Evolutionary conservation across 805 yeast species (phyloP).

Genomic region (Groenewaldozyma salmanticensis): DNA sequence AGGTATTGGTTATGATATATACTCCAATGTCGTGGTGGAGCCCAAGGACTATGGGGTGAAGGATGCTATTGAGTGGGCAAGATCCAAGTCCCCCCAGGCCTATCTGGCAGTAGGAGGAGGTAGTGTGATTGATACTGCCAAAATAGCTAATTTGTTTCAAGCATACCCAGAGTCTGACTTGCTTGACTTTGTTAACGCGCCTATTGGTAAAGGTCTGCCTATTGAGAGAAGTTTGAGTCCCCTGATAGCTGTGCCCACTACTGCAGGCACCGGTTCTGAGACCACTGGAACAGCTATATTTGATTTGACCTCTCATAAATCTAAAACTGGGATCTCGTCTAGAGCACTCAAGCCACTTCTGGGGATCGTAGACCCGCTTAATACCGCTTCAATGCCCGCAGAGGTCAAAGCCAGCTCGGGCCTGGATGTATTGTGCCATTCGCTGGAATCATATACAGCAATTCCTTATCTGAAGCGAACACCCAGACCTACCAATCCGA

Average conservation of each 20-base stretch:
- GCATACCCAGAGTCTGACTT: conserved; percentile 32
- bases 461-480: conserved; percentile 32
- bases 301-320: conserved; percentile 30
- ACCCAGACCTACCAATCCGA: conserved; percentile 31
- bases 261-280: conserved; percentile 40
- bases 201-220: conserved; percentile 31
- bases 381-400: conserved; percentile 33
- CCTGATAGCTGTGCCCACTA: conserved; percentile 36
- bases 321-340: conserved; percentile 37
- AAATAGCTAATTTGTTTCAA: conserved; percentile 34
- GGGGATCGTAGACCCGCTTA: conserved; percentile 36
- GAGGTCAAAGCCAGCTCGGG: conserved; percentile 35
- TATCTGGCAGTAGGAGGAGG: conserved; percentile 40
- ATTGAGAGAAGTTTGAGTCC: conserved; percentile 29
- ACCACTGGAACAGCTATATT: conserved; percentile 39
- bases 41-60: conserved; percentile 29
- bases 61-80: conserved; percentile 31
- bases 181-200: conserved; percentile 35
- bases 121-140: conserved; percentile 39
- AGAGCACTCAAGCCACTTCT: conserved; percentile 33
- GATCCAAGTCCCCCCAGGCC: conserved; percentile 28
- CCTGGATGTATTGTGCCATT: conserved; percentile 36
- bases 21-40: conserved; percentile 29
- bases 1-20: conserved; percentile 28
- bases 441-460: conserved; percentile 38